Evolutionary conservation across 176 grass and related monocot genomes (phyloP).

Genomic region (Thinopyrum elongatum): DNA sequence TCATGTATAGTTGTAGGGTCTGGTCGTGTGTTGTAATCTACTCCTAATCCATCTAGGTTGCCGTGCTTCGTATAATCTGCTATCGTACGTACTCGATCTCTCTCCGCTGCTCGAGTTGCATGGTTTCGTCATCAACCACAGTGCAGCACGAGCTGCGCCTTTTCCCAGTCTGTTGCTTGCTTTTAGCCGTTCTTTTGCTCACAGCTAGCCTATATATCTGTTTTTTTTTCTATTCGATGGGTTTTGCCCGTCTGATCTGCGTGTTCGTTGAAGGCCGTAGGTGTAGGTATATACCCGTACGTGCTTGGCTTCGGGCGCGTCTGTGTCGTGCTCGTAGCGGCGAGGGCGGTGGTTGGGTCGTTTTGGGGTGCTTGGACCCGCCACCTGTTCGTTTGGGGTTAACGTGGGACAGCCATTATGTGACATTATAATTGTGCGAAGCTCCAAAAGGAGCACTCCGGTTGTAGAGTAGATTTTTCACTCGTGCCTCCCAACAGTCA

Average conservation of each 20-base stretch:
- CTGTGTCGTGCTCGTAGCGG: not conserved
- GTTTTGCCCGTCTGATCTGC: not conserved
- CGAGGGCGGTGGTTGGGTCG: constrained; percentile 20
- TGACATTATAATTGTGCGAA: not conserved
- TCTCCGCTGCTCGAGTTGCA: not conserved
- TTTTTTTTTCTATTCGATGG: not conserved
- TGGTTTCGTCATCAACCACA: not conserved
- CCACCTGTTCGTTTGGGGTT: constrained; percentile 18
- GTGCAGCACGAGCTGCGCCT: not conserved
- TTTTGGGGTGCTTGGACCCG: constrained; percentile 14
- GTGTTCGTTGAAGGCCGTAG: not conserved
- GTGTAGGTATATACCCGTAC: not conserved
- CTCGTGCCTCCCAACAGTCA: not conserved
- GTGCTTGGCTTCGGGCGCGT: not conserved
- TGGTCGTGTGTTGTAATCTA: constrained; percentile 24
- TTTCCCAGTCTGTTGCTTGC: not conserved
- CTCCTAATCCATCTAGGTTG: not conserved
- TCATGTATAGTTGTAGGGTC: not conserved
- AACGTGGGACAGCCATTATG: constrained; percentile 43
- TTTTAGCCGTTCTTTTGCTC: not conserved
- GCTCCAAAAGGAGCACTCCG: not conserved
- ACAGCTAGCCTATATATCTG: not conserved
- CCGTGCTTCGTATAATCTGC: not conserved
- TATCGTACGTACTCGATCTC: not conserved
- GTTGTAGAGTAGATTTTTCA: not conserved